These are phyloP conservation scores for Aegilops umbellulata DNA, from an alignment of 176 grass and related monocot species.

Conservation along the genomic window DNA sequence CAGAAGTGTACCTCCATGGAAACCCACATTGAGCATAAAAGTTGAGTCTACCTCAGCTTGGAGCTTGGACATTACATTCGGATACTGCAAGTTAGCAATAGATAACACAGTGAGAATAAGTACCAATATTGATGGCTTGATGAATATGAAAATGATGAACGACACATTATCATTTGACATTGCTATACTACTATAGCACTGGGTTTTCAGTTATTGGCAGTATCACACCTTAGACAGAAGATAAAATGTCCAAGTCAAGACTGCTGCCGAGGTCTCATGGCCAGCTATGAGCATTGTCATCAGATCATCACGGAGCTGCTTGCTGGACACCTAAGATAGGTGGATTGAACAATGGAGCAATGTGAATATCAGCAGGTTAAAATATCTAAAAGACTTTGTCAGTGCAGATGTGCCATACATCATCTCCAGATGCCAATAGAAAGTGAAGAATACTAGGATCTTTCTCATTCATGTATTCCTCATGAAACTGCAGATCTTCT, in stretches of 20 bases:
- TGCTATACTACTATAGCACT: not conserved
- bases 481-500: slow-evolving; percentile 94
- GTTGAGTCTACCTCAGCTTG: slow-evolving; percentile 76
- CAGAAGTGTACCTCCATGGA: not conserved
- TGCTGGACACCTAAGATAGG: slow-evolving; percentile 80
- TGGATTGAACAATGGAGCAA: slow-evolving; percentile 30
- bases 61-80: slow-evolving; percentile 77
- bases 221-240: slow-evolving; percentile 77
- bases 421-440: slow-evolving; percentile 94
- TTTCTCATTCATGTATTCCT: slow-evolving; percentile 97
- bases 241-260: slow-evolving; percentile 99
- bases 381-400: not conserved
- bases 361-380: not conserved
- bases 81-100: slow-evolving; percentile 60
- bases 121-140: not conserved
- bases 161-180: not conserved
- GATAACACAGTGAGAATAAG: not conserved
- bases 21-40: slow-evolving; percentile 23
- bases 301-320: slow-evolving; percentile 92
- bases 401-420: slow-evolving; percentile 45
- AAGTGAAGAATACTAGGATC: slow-evolving; percentile 99
- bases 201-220: not conserved
- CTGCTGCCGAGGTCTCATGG: slow-evolving; percentile 94
- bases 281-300: slow-evolving; percentile 98
- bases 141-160: not conserved